phyloP scores from a whole-genome alignment of 163 green algal species.

The Chloromonas sp. region DNA sequence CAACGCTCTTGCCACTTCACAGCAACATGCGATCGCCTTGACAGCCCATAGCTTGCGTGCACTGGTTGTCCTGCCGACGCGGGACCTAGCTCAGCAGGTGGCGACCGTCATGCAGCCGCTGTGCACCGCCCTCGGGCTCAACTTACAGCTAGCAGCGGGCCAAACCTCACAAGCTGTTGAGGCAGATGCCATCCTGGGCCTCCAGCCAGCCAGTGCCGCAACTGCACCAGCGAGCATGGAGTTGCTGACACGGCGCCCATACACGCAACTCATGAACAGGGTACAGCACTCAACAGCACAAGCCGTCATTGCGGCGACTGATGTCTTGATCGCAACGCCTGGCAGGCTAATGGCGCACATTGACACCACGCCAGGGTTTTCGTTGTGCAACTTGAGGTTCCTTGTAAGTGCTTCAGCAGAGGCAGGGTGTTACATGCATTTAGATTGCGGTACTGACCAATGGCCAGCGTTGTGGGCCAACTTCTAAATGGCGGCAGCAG shows the following conservation, averaged over 20 bases:
- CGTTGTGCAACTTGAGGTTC: slow-evolving; percentile 54
- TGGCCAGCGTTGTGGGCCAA: too few species aligned
- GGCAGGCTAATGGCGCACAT: slow-evolving; percentile 87
- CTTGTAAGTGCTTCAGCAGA: slow-evolving; percentile 34
- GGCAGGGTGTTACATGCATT: too few species aligned
- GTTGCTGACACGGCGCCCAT: background rate
- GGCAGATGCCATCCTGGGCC: too few species aligned
- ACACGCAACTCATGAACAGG: background rate
- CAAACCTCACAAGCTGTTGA: too few species aligned
- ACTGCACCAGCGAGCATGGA: background rate
- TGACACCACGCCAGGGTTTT: slow-evolving; percentile 59
- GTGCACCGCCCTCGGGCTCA: too few species aligned
- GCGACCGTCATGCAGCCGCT: background rate
- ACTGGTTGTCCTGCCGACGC: slow-evolving; percentile 85
- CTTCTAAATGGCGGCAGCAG: too few species aligned
- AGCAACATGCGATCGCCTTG: background rate
- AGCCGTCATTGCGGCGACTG: slow-evolving; percentile 5
- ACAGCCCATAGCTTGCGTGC: slow-evolving; percentile 41
- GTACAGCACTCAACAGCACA: background rate
- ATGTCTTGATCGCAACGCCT: slow-evolving; percentile 86
- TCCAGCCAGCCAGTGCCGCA: too few species aligned
- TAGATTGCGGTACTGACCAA: too few species aligned
- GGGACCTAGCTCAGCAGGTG: slow-evolving; percentile 83
- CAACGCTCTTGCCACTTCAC: slow-evolving; percentile 44
- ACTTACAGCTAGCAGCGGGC: too few species aligned